These are phyloP conservation scores for Ophiobolus disseminans DNA, from an alignment of 2,329 filamentous ascomycete species.

Conservation along the genomic window DNA sequence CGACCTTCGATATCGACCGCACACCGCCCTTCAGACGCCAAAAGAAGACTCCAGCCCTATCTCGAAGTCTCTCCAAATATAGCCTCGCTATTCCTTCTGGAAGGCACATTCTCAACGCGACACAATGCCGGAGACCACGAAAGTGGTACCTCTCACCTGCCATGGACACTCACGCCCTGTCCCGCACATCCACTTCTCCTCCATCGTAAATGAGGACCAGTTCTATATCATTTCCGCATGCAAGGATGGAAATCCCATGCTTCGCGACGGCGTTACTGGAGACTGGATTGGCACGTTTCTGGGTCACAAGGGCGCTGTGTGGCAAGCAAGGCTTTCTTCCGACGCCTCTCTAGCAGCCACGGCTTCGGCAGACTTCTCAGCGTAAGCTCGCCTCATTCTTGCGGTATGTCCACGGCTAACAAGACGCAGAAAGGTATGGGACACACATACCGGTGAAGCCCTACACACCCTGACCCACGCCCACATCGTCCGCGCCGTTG, in stretches of 20 bases:
- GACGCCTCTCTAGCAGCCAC: slow-evolving; percentile 90
- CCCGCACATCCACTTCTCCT: slow-evolving; percentile 88
- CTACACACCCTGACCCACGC: slow-evolving; percentile 87
- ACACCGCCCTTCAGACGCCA: background rate
- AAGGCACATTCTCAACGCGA: no score
- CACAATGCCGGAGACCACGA: slow-evolving; percentile 52
- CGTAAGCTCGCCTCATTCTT: slow-evolving; percentile 61
- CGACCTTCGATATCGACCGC: no score
- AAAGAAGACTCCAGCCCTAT: background rate
- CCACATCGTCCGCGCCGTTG: slow-evolving; percentile 93
- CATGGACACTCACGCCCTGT: slow-evolving; percentile 94
- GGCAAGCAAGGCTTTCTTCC: slow-evolving; percentile 89
- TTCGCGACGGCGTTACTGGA: slow-evolving; percentile 92
- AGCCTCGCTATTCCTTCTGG: no score
- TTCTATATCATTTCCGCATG: slow-evolving; percentile 95
- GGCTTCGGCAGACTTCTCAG: slow-evolving; percentile 93
- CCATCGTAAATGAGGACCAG: slow-evolving; percentile 78
- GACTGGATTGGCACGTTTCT: slow-evolving; percentile 87
- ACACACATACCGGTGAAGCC: slow-evolving; percentile 91
- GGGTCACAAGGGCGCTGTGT: slow-evolving; percentile 97
- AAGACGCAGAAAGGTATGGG: slow-evolving; percentile 82
- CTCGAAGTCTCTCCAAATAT: background rate
- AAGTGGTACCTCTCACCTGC: slow-evolving; percentile 87
- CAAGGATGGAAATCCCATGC: slow-evolving; percentile 98
- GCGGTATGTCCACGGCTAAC: slow-evolving; percentile 34